These are phyloP conservation scores for Venturia asperata DNA, from an alignment of 2,329 filamentous ascomycete species.

Conservation along the genomic window DNA sequence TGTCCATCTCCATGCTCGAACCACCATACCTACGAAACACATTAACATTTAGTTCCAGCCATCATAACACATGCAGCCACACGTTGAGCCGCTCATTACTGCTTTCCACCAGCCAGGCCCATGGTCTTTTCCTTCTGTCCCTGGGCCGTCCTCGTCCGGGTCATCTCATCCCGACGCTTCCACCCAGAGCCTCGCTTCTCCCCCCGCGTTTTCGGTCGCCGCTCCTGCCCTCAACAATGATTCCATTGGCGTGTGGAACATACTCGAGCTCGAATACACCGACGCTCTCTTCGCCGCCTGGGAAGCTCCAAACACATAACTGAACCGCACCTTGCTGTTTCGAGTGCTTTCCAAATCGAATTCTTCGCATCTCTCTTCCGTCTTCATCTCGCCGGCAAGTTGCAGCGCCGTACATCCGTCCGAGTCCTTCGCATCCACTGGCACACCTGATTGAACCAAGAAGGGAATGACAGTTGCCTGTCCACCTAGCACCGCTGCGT, in stretches of 20 bases:
- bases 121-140: neutral
- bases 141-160: too few species aligned
- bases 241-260: neutral
- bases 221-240: slow-evolving; percentile 5
- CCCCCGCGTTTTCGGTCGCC: too few species aligned
- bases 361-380: neutral
- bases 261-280: neutral
- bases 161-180: neutral
- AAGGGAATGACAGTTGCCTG: neutral
- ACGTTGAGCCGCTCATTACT: neutral
- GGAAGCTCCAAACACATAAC: slow-evolving; percentile 4
- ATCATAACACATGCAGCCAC: neutral
- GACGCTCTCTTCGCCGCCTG: neutral
- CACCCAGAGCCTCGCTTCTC: neutral
- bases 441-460: slow-evolving; percentile 9
- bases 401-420: slow-evolving; percentile 7
- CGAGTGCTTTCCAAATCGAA: neutral
- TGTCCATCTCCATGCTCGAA: too few species aligned
- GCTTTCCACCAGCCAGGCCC: neutral
- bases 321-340: slow-evolving; percentile 11
- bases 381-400: neutral
- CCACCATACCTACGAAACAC: too few species aligned
- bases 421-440: slow-evolving; percentile 1
- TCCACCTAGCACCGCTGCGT: neutral
- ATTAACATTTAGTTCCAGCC: too few species aligned